Conservation (phyloP, 140 eudicot species). For the Cichorium intybus region DNA sequence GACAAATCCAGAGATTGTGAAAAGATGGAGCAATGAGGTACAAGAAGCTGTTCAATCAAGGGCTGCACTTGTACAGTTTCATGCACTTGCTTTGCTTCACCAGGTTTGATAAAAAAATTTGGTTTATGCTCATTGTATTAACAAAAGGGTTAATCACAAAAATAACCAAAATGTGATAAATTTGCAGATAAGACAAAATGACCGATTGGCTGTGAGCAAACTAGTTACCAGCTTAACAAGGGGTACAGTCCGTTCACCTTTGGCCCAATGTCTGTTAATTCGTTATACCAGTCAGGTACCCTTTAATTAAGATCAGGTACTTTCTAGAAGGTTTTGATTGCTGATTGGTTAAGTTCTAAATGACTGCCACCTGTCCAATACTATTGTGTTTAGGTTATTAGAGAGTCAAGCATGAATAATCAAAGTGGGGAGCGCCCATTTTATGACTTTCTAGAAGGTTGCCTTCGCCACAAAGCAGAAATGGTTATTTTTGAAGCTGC, state of each 20-base stretch:
- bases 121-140: not conserved
- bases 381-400: slow-evolving; percentile 54
- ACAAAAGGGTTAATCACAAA: not conserved
- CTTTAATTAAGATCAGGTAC: not conserved
- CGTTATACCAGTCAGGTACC: slow-evolving; percentile 81
- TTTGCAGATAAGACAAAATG: slow-evolving; percentile 82
- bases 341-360: not conserved
- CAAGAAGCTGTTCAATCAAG: slow-evolving; percentile 94
- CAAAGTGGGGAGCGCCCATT: slow-evolving; percentile 88
- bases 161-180: not conserved
- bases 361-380: not conserved
- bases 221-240: slow-evolving; percentile 85
- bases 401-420: slow-evolving; percentile 55
- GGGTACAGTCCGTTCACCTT: slow-evolving; percentile 84
- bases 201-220: slow-evolving; percentile 88
- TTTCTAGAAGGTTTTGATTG: not conserved
- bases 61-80: slow-evolving; percentile 94
- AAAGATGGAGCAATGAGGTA: slow-evolving; percentile 96
- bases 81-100: slow-evolving; percentile 87
- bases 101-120: slow-evolving; percentile 41
- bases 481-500: slow-evolving; percentile 98
- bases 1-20: slow-evolving; percentile 86
- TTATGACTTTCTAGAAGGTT: slow-evolving; percentile 86
- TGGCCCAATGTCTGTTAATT: slow-evolving; percentile 86
- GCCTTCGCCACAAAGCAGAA: slow-evolving; percentile 93